Percentiles rank a stretch among this genome's conserved stretches.
These are phyloP conservation scores for Auricularia sp. DNA, from an alignment of 768 basidiomycete genomes.

Conservation along the genomic window DNA sequence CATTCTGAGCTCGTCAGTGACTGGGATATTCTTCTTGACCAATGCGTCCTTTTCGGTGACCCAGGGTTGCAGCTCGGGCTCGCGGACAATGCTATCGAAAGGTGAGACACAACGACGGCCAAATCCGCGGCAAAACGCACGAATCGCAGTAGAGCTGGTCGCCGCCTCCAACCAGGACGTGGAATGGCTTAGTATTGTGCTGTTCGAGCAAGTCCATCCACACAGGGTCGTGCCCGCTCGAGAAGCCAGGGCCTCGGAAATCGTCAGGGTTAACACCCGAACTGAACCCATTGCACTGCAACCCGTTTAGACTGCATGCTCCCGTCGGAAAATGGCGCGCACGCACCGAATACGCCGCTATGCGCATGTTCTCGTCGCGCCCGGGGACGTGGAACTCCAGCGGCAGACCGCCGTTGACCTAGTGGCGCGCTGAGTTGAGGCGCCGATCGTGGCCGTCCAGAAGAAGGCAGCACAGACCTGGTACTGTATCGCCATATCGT, in stretches of 20 bases:
- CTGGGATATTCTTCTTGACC: constrained; percentile 44
- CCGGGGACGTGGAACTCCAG: constrained; percentile 80
- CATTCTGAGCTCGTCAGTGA: constrained; percentile 61
- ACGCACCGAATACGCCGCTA: constrained; percentile 78
- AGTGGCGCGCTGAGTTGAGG: constrained; percentile 49
- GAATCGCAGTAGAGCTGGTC: constrained; percentile 86
- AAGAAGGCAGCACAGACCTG: constrained; percentile 69
- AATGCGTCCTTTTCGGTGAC: constrained; percentile 47
- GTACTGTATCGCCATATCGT: constrained; percentile 74
- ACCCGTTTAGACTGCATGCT: background rate
- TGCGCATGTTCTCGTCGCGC: constrained; percentile 72
- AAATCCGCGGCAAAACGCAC: constrained; percentile 27
- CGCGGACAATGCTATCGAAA: constrained; percentile 57
- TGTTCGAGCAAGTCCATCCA: constrained; percentile 88
- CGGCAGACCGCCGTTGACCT: background rate
- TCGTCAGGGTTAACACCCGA: constrained; percentile 82
- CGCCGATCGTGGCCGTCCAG: constrained; percentile 85
- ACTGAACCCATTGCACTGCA: constrained; percentile 19
- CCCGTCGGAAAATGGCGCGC: constrained; percentile 6
- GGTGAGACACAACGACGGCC: background rate
- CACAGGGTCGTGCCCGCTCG: constrained; percentile 77
- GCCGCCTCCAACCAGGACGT: constrained; percentile 87
- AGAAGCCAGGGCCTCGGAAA: constrained; percentile 72
- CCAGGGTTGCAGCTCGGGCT: constrained; percentile 88
- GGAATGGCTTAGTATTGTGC: constrained; percentile 74